Conservation (phyloP, 139 green algal genomes). For the Coccomyxa sp. region DNA sequence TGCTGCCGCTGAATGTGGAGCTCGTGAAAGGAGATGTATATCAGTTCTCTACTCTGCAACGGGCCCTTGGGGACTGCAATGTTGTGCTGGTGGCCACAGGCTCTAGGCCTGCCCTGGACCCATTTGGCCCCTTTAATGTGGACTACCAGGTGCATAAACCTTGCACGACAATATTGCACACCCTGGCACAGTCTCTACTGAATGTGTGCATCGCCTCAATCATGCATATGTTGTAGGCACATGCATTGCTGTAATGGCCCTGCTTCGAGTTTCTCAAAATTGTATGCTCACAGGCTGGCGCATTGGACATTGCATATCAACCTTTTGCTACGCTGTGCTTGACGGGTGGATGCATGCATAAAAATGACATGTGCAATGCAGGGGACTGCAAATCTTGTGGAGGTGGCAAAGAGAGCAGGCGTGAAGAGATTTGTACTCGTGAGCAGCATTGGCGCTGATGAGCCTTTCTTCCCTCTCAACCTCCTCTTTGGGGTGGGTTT, state of each 20-base stretch:
- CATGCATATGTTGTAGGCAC: neutral
- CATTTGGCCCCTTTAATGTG: conserved; percentile 69
- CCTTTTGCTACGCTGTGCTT: too few species aligned
- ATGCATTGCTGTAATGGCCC: too few species aligned
- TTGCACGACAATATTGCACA: neutral
- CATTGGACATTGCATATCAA: too few species aligned
- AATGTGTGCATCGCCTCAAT: neutral
- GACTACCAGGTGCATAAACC: conserved; percentile 34
- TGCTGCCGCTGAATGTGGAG: conserved; percentile 19
- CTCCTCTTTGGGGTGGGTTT: conserved; percentile 64
- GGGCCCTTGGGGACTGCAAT: conserved; percentile 44
- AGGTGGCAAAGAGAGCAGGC: conserved; percentile 1
- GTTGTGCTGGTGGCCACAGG: conserved; percentile 65
- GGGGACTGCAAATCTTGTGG: conserved; percentile 1
- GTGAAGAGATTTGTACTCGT: conserved; percentile 62
- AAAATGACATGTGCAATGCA: neutral
- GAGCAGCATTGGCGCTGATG: conserved; percentile 66
- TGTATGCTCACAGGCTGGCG: too few species aligned
- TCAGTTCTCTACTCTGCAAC: conserved; percentile 48
- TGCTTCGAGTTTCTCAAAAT: too few species aligned
- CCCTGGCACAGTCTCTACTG: neutral
- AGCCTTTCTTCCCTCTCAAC: conserved; percentile 71
- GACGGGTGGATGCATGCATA: too few species aligned
- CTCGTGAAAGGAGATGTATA: conserved; percentile 57
- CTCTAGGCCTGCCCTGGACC: conserved; percentile 47